A percentile compares a stretch with the other conserved stretches of the same genome.
Evolutionary conservation across 306 rosid species (phyloP).

Genomic region (Dalbergia cultrata): DNA sequence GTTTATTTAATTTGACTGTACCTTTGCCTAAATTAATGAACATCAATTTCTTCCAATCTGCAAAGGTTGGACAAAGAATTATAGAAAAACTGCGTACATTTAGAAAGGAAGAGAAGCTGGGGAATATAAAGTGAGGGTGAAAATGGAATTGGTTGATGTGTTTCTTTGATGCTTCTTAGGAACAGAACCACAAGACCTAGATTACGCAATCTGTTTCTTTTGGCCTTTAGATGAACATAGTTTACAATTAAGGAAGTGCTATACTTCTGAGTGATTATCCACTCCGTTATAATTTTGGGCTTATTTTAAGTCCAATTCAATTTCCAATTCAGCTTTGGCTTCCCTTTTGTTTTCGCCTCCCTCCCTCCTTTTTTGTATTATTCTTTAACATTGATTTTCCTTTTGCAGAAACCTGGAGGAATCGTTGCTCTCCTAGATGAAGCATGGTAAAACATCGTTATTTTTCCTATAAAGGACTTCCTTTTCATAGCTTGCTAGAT

Average conservation of each 20-base stretch:
- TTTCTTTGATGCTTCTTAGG: slow-evolving; percentile 30
- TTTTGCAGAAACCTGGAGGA: slow-evolving; percentile 97
- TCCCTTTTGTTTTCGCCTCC: slow-evolving; percentile 18
- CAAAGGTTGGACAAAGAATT: slow-evolving; percentile 30
- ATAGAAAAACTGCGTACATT: slow-evolving; percentile 24
- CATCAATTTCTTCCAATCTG: slow-evolving; percentile 11
- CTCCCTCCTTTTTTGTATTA: slow-evolving; percentile 22
- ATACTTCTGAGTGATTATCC: slow-evolving; percentile 27
- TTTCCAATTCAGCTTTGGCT: slow-evolving; percentile 21
- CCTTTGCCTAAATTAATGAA: slow-evolving; percentile 8
- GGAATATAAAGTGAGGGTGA: slow-evolving; percentile 2
- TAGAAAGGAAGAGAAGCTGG: slow-evolving; percentile 36
- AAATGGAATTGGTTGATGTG: slow-evolving; percentile 19
- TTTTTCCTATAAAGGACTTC: slow-evolving; percentile 26
- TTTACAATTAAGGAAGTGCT: slow-evolving; percentile 27
- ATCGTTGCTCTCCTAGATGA: slow-evolving; percentile 97
- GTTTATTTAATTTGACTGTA: slow-evolving; percentile 10
- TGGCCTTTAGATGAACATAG: slow-evolving; percentile 32
- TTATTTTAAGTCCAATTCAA: slow-evolving; percentile 33
- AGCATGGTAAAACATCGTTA: slow-evolving; percentile 81
- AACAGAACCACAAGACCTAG: slow-evolving; percentile 9
- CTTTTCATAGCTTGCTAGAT: slow-evolving; percentile 37
- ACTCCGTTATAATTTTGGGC: slow-evolving; percentile 33
- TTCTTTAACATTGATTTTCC: slow-evolving; percentile 39
- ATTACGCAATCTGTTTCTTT: slow-evolving; percentile 4